Evolutionary conservation across 1,139 yeast genomes (phyloP).

Genomic region (Geotrichum aggregatum): DNA sequence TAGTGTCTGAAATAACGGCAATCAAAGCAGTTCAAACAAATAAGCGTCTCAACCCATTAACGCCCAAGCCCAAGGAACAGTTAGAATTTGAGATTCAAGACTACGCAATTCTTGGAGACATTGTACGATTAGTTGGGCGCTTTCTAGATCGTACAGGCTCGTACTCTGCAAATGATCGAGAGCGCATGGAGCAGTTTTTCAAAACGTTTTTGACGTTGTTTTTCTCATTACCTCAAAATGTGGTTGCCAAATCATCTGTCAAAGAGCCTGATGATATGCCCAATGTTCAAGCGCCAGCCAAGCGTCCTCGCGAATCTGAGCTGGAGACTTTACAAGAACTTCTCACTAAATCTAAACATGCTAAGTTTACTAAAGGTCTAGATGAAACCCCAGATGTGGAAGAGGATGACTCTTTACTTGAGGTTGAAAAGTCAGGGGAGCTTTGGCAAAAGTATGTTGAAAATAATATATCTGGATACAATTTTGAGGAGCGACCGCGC

Average conservation of each 20-base stretch:
- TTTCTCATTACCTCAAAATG: slow-evolving; percentile 48
- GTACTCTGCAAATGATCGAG: slow-evolving; percentile 79
- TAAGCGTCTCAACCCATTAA: slow-evolving; percentile 77
- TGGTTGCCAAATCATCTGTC: slow-evolving; percentile 23
- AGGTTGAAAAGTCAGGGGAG: slow-evolving; percentile 57
- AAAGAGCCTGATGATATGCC: slow-evolving; percentile 10
- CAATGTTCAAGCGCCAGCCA: slow-evolving; percentile 28
- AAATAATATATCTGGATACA: slow-evolving; percentile 16
- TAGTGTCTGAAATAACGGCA: slow-evolving; percentile 87
- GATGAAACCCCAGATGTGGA: slow-evolving; percentile 33
- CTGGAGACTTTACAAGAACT: slow-evolving; percentile 62
- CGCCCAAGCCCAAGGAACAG: slow-evolving; percentile 84
- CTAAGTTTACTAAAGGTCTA: slow-evolving; percentile 19
- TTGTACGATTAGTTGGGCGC: slow-evolving; percentile 62
- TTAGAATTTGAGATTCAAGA: slow-evolving; percentile 65
- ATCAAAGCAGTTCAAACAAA: slow-evolving; percentile 83
- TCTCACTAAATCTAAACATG: slow-evolving; percentile 54
- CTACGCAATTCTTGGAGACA: slow-evolving; percentile 65
- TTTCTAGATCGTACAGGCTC: slow-evolving; percentile 61
- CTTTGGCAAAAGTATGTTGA: slow-evolving; percentile 51
- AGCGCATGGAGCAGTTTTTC: slow-evolving; percentile 67
- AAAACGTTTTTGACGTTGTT: slow-evolving; percentile 65
- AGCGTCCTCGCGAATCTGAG: slow-evolving; percentile 36
- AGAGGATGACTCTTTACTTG: slow-evolving; percentile 23
- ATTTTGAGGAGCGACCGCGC: slow-evolving; percentile 21